Evolutionary conservation across 2,329 filamentous ascomycete species (phyloP), one percentile per base, ranked within the genome.

Genomic region (Scolecobasidium constrictum): DNA sequence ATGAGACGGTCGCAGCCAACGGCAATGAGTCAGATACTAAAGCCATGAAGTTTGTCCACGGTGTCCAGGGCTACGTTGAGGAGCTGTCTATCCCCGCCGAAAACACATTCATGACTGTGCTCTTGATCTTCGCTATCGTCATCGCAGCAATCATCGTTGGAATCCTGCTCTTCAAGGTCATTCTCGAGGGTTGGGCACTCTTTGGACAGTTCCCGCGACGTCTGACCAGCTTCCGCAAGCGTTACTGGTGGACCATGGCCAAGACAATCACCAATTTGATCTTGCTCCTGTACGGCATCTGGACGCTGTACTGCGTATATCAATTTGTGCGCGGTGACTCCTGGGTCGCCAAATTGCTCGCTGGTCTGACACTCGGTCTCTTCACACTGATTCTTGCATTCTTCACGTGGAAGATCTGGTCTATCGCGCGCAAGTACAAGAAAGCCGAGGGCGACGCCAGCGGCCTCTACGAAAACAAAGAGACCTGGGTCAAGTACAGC

Each of bases 91-190:
- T 96, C 42, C 92, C 92, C 15, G 77, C 83, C 52, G 79, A 84
- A 38, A 94, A 95, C 65, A 87, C 86, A 2, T 96, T 96, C 67
- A 94, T 98, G 88, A 95, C 86, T 0, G 80, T 94, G 4, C 73
- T 96, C 2, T 69, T 96, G 40, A 69, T 95, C 46, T 90, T 94
- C 47, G 85, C 86, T 48, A 92, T 94, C 50, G 72, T 93, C 41
- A 77, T 96, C 49, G 88, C 79, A 3, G 75, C 76, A 23, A 90
- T 95, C 50, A 81, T 84, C 35, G 83, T 94, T 18, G 78, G 84
- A 19, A 88, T 96, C 50, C 71, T 96, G 20, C 73, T 96, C 4
- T 74, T 93, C 64, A 98, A 96, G 68, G 78, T 94, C 45, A 77
- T 95, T 40, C 75, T 98, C 40, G 92, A 96, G 64, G 69, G 78